Evolutionary conservation across 2,329 filamentous ascomycete species (phyloP).

Genomic region (Thielaviopsis euricoi): DNA sequence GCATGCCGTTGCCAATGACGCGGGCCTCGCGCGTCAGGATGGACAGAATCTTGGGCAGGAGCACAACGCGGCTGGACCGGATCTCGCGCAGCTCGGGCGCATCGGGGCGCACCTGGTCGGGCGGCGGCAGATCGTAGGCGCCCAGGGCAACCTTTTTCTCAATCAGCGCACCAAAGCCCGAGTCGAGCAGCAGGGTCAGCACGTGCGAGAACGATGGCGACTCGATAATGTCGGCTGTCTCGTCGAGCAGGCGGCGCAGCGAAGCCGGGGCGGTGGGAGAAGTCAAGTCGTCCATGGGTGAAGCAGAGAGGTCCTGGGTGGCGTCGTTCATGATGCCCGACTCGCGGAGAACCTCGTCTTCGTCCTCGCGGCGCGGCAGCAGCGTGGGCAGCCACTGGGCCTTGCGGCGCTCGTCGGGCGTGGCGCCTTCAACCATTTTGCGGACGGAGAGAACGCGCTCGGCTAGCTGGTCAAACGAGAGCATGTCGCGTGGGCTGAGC

Average conservation of each 20-base stretch:
- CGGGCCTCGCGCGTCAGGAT: slow-evolving; percentile 85
- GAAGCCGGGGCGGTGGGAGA: slow-evolving; percentile 17
- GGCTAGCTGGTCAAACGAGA: slow-evolving; percentile 65
- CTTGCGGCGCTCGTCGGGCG: slow-evolving; percentile 23
- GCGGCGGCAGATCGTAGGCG: slow-evolving; percentile 45
- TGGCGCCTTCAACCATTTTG: slow-evolving; percentile 60
- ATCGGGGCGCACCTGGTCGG: slow-evolving; percentile 8
- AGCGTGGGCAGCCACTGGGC: slow-evolving; percentile 68
- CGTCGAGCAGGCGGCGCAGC: slow-evolving; percentile 77
- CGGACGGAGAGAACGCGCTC: slow-evolving; percentile 71
- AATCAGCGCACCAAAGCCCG: slow-evolving; percentile 69
- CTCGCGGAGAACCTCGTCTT: slow-evolving; percentile 69
- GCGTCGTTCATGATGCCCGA: slow-evolving; percentile 50
- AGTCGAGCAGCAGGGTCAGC: slow-evolving; percentile 69
- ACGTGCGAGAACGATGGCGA: slow-evolving; percentile 83
- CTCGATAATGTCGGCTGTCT: slow-evolving; percentile 90
- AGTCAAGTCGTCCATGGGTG: slow-evolving; percentile 17
- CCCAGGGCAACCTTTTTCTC: slow-evolving; percentile 66
- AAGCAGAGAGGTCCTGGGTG: background rate
- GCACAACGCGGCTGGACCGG: slow-evolving; percentile 42
- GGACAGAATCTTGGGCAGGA: slow-evolving; percentile 74
- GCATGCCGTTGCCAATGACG: slow-evolving; percentile 63
- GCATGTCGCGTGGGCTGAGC: slow-evolving; percentile 73
- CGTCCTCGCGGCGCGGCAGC: slow-evolving; percentile 61
- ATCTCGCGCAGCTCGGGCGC: slow-evolving; percentile 19